Evolutionary conservation across 169 alveolate species (phyloP).

Genomic region (Cryptosporidium ubiquitum): DNA sequence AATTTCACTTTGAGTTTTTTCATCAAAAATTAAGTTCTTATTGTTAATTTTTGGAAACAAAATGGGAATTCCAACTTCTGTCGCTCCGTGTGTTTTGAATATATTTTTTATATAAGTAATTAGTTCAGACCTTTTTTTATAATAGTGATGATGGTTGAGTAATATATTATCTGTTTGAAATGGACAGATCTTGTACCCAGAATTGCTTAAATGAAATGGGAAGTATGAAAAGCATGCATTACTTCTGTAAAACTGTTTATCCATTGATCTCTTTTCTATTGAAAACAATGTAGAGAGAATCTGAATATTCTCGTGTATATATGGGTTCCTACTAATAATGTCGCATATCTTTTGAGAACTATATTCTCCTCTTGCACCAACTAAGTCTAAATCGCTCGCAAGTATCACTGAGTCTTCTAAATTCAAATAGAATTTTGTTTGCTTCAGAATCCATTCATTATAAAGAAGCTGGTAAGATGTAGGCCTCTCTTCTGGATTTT

Average conservation of each 20-base stretch:
- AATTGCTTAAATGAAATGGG: slow-evolving; percentile 6
- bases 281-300: slow-evolving; percentile 48
- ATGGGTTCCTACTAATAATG: slow-evolving; percentile 46
- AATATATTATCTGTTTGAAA: slow-evolving; percentile 12
- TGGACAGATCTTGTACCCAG: neutral
- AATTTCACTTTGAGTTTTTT: slow-evolving; percentile 15
- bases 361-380: slow-evolving; percentile 9
- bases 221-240: slow-evolving; percentile 26
- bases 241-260: neutral
- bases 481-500: slow-evolving; percentile 58
- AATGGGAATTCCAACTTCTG: slow-evolving; percentile 63
- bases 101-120: slow-evolving; percentile 18
- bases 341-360: slow-evolving; percentile 40
- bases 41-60: slow-evolving; percentile 45
- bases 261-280: slow-evolving; percentile 43
- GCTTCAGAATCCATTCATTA: slow-evolving; percentile 68
- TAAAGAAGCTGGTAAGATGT: slow-evolving; percentile 70
- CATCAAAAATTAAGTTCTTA: slow-evolving; percentile 11
- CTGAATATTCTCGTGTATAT: slow-evolving; percentile 37
- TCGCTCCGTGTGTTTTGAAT: slow-evolving; percentile 47
- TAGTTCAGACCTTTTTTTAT: slow-evolving; percentile 31
- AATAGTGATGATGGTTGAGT: slow-evolving; percentile 14
- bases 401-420: neutral
- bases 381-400: neutral
- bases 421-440: slow-evolving; percentile 27